These are phyloP conservation scores for Pinus albicaulis DNA, from an alignment of 75 land plant genomes.

Conservation along the genomic window DNA sequence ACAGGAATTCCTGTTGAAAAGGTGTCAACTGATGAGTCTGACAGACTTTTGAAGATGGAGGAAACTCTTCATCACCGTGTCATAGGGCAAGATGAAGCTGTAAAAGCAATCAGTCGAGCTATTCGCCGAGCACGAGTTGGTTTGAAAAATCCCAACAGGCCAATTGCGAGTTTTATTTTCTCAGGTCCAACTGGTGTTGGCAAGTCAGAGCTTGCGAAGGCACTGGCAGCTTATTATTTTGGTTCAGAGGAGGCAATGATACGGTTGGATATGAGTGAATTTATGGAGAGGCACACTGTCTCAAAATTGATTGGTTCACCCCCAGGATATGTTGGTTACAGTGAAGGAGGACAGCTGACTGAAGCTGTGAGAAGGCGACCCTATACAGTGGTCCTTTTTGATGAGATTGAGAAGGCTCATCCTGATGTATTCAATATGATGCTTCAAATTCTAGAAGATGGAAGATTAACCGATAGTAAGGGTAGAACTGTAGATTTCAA, in stretches of 20 bases:
- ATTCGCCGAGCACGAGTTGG: conserved; percentile 54
- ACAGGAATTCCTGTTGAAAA: conserved; percentile 63
- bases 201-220: conserved; percentile 63
- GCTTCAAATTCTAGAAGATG: conserved; percentile 64
- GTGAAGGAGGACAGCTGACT: conserved; percentile 58
- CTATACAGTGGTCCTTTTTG: conserved; percentile 57
- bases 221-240: conserved; percentile 52
- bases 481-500: conserved; percentile 54
- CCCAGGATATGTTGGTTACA: conserved; percentile 63
- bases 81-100: conserved; percentile 60
- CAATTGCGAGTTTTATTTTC: conserved; percentile 63
- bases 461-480: conserved; percentile 53
- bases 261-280: conserved; percentile 57
- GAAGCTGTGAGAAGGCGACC: conserved; percentile 59
- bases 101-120: conserved; percentile 57
- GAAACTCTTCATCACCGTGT: conserved; percentile 50
- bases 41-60: conserved; percentile 54
- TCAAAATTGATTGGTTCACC: conserved; percentile 64
- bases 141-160: conserved; percentile 56
- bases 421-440: conserved; percentile 68
- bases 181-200: conserved; percentile 68
- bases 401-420: conserved; percentile 57
- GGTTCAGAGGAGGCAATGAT: conserved; percentile 64
- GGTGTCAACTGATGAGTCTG: conserved; percentile 54
- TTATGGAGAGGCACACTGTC: conserved; percentile 65